Evolutionary conservation across 2,329 filamentous ascomycete species (phyloP).

Genomic region (Stromatinia cepivora): DNA sequence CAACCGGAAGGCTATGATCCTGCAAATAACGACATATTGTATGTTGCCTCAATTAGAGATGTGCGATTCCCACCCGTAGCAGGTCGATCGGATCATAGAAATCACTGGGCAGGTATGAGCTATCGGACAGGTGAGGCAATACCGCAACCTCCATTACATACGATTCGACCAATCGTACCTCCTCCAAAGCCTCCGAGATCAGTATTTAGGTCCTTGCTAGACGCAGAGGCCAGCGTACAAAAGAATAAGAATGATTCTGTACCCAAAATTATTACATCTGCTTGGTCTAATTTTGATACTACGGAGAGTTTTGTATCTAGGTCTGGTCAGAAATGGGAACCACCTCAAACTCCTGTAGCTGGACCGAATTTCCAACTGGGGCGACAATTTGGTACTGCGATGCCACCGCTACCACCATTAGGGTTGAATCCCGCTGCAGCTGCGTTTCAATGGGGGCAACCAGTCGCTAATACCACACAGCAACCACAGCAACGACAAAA

Average conservation of each 20-base stretch:
- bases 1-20: neutral
- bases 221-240: neutral
- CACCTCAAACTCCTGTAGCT: neutral
- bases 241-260: accelerated
- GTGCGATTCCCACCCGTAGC: neutral
- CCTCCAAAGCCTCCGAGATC: neutral
- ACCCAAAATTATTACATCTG: too few species aligned
- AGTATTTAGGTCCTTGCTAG: neutral
- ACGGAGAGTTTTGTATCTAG: neutral
- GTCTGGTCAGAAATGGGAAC: neutral
- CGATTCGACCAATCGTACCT: neutral
- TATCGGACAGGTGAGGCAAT: neutral
- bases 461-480: neutral
- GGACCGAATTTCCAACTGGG: neutral
- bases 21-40: neutral
- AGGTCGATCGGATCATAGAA: neutral
- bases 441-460: neutral
- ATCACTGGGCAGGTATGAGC: slow-evolving; percentile 2
- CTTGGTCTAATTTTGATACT: neutral
- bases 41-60: neutral
- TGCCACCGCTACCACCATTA: neutral
- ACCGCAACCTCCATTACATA: neutral
- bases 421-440: neutral
- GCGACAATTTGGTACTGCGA: neutral
- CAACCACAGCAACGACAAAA: neutral